These are phyloP conservation scores for Pholiota adiposa DNA, from an alignment of 1,284 basidiomycete species.

Conservation along the genomic window DNA sequence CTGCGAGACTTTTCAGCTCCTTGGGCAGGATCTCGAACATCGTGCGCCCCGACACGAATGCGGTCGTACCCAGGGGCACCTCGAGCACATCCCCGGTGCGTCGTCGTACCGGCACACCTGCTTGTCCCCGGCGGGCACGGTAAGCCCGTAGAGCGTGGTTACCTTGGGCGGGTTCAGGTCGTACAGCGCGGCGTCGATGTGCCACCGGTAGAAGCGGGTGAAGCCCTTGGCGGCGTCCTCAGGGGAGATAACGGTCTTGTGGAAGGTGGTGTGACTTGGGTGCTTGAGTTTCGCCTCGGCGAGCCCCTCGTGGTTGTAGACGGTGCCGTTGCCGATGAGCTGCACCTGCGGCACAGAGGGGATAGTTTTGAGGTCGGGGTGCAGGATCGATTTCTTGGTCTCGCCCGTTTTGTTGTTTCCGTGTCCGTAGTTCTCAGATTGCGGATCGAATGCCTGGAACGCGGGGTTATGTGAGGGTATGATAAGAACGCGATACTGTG, in stretches of 20 bases:
- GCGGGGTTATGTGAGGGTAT: no score
- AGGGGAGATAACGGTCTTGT: constrained; percentile 78
- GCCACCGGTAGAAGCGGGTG: constrained; percentile 92
- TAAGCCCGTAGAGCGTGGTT: constrained; percentile 86
- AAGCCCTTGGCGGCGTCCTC: constrained; percentile 78
- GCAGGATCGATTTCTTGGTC: constrained; percentile 78
- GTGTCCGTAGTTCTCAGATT: constrained; percentile 77
- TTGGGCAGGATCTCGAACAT: constrained; percentile 86
- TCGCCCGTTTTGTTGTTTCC: constrained; percentile 82
- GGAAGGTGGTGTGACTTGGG: constrained; percentile 89
- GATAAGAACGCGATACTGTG: constrained; percentile 49
- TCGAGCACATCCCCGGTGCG: constrained; percentile 80
- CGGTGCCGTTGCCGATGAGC: constrained; percentile 83
- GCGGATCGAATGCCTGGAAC: constrained; percentile 61
- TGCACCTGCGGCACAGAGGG: constrained; percentile 86
- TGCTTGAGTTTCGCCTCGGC: constrained; percentile 73
- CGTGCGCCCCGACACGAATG: constrained; percentile 78
- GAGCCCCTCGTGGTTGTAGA: constrained; percentile 81
- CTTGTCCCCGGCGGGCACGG: constrained; percentile 67
- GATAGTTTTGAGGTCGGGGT: constrained; percentile 87
- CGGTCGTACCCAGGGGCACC: constrained; percentile 88
- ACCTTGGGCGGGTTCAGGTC: constrained; percentile 86
- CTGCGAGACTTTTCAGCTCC: constrained; percentile 81
- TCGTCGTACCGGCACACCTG: constrained; percentile 89
- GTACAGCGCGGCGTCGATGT: constrained; percentile 94